Evolutionary conservation across 2,329 filamentous ascomycete species (phyloP), one percentile per base, ranked within the genome.

Genomic region (Lomentospora prolificans): DNA sequence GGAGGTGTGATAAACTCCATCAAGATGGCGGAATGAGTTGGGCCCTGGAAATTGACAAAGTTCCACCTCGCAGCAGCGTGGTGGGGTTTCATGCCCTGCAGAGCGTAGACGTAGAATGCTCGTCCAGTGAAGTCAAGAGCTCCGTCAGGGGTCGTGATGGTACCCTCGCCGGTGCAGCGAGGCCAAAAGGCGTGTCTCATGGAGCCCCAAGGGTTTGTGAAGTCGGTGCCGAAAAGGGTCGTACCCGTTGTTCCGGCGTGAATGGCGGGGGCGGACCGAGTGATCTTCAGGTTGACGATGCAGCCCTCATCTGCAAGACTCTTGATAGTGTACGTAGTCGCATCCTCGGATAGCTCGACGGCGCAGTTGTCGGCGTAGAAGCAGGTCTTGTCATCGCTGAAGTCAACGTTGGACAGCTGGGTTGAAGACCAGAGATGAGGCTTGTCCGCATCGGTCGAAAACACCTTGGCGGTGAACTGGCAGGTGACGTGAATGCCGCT

Each of bases 61-160:
- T 94, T 96, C 94, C 94, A 99, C 60, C 81, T 84, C 28, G 88
- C 84, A 59, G 92, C 91, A 58, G 90, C 88, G 69, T 99, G 95
- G 70, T 99, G 94, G 41, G 94, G 94, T 80, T 99, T 99, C 92
- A 97, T 97, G 69, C 91, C 94, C 74, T 97, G 94, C 53, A 97
- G 75, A 41, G 90, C 91, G 69, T 94, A 87, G 61, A 86, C 78
- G 72, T 90, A 92, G 64, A 95, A 75, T 30, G 85, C 90, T 60
- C 78, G 82, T 57, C 92, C 92, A 65, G 82, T 86, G 69, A 96
- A 84, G 68, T 96, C 86, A 59, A 96, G 77, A 36, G 87, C 82
- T 51, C 90, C 89, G 31, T 89, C 84, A 64, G 87, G 81, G 58
- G 90, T 95, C 60, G 88, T 83, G 69, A 97, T 90, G 62, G 80